Percentiles rank a stretch among this genome's conserved stretches.
These are phyloP conservation scores for Dipteronia dyeriana DNA, from an alignment of 345 rosid genomes.

Conservation along the genomic window DNA sequence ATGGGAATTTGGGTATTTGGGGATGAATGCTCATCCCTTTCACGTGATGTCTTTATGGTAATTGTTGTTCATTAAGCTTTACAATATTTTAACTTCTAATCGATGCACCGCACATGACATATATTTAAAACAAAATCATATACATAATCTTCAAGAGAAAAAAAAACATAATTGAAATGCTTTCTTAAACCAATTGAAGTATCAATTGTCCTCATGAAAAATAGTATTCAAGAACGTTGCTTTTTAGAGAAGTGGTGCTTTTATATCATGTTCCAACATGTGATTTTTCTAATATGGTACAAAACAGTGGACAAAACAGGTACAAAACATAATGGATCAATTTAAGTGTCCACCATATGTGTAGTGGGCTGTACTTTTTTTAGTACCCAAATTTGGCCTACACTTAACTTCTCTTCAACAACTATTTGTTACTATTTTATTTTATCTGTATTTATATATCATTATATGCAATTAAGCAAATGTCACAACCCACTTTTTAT, in stretches of 20 bases:
- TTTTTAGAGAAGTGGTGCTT: not conserved
- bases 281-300: not conserved
- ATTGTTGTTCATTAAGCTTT: too few species aligned
- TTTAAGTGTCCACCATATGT: constrained; percentile 17
- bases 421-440: not conserved
- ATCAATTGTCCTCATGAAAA: not conserved
- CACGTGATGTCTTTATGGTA: too few species aligned
- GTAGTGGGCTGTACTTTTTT: constrained; percentile 13
- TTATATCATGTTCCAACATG: not conserved
- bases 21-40: too few species aligned
- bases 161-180: too few species aligned
- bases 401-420: not conserved
- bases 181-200: too few species aligned
- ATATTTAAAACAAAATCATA: too few species aligned
- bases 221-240: not conserved
- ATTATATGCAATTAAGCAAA: not conserved
- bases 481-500: not conserved
- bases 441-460: not conserved
- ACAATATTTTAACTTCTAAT: too few species aligned
- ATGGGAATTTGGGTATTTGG: too few species aligned
- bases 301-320: not conserved
- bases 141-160: too few species aligned
- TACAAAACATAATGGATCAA: not conserved
- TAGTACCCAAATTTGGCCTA: not conserved
- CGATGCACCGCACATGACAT: too few species aligned